Evolutionary conservation across 2,329 filamentous ascomycete species (phyloP), one percentile per base, ranked within the genome.

Genomic region (Botrytis elliptica): DNA sequence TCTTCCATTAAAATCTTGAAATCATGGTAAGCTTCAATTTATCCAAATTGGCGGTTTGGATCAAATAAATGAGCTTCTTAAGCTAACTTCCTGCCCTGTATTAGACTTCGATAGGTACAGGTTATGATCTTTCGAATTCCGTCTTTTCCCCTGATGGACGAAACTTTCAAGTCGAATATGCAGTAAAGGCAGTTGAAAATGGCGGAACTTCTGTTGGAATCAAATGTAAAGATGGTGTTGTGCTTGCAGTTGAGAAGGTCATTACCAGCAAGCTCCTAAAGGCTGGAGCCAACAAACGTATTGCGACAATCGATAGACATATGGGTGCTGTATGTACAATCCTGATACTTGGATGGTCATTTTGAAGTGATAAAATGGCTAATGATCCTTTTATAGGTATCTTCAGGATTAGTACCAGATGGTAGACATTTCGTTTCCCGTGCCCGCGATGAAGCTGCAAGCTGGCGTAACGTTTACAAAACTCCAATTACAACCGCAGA

Each of bases 121-220:
- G 96, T 82, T 99, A 99, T 87, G 96, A 99, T 90, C 92, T 99
- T 81, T 94, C 94, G 83, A 99, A 99, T 89, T 98, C 96, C 82
- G 97, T 98, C 87, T 99, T 98, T 88, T 98, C 96, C 67, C 96
- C 96, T 78, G 96, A 99, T 86, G 96, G 96, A 82, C 93, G 96
- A 80, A 99, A 99, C 85, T 99, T 99, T 85, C 96, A 99, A 85
- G 94, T 97, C 84, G 96, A 99, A 88, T 99, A 99, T 84, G 96
- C 96, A 79, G 92, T 97, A 80, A 99, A 99, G 88, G 96, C 96
- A 73, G 96, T 99, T 77, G 96, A 99, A 86, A 98, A 97, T 81
- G 96, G 95, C 78, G 95, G 96, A 81, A 99, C 96, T 72, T 94
- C 95, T 71, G 90, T 99, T 83, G 96, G 96, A 79, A 97, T 99